phyloP scores from a whole-genome alignment of 305 asterid species.

The Fraxinus floribunda region DNA sequence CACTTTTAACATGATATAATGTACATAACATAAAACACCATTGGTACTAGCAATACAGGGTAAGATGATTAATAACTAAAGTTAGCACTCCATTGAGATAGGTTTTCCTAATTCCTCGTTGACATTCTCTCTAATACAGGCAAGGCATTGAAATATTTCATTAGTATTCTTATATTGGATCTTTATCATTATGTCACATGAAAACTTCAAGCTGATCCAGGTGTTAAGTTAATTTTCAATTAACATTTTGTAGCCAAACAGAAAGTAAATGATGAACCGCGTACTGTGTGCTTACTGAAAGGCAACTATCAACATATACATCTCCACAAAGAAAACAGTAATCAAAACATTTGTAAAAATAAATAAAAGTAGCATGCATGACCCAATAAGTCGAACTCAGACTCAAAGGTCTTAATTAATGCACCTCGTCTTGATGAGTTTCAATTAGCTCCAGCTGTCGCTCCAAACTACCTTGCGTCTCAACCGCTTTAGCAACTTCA shows the following conservation, averaged over 20 bases:
- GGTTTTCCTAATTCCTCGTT: background rate
- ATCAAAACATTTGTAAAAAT: background rate
- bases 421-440: constrained; percentile 97
- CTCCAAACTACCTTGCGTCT: constrained; percentile 78
- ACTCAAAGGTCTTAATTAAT: background rate
- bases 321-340: background rate
- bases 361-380: background rate
- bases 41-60: background rate
- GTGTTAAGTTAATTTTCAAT: background rate
- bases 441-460: constrained; percentile 89
- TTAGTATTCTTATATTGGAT: background rate
- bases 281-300: background rate
- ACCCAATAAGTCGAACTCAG: background rate
- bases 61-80: background rate
- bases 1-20: background rate
- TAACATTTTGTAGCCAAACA: background rate
- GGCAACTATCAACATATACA: background rate
- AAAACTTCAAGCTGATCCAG: background rate
- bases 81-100: background rate
- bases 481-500: constrained; percentile 94
- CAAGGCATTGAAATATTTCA: background rate
- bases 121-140: background rate
- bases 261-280: background rate
- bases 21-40: background rate
- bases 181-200: background rate